Evolutionary conservation across 768 basidiomycete genomes (phyloP), one percentile per base, ranked within the genome.

Genomic region (Pleurotus ostreatus): DNA sequence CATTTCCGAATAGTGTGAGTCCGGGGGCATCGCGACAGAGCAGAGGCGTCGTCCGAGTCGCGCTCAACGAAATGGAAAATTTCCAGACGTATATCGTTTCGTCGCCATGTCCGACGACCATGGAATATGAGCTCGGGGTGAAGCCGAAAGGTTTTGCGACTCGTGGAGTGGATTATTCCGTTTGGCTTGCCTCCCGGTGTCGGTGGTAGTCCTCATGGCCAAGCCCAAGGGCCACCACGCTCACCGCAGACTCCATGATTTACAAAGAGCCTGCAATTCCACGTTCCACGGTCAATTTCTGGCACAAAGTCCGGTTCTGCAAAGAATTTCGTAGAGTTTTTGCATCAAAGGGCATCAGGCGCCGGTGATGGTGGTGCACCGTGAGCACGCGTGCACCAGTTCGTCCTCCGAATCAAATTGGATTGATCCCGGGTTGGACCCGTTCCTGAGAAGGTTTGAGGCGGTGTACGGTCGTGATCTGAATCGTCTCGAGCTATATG

Each of bases 401-500:
- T 47, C 46, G 22, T 25, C 30, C 30, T 34, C 22, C 23, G 51
- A 53, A 53, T 53, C 51, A 55, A 55, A 46, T 46, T 55, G 54
- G 54, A 38, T 38, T 46, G 44, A 54, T 54, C 41, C 22, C 34
- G n/a, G 45, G 30, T 34, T 34, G 30, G 30, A 9, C 30, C 11
- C 30, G 30, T 55, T 55, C 54, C 54, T 45, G 45, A 55, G 54
- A 55, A 55, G 38, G 51, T 23, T 41, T 53, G 51, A 53, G 51
- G 51, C 51, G 41, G 51, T 53, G 46, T 25, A 51, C 22, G 49
- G 26, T 23, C 51, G 51, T 53, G 51, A 53, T 53, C 51, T 40
- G 16, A 30, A 34, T 38, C 37, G 49, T 34, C 26, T 41, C 39
- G 37, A 39, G 39, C 51, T 53, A 39, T 53, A 53, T 53, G 51